phyloP scores from a whole-genome alignment of 1,284 basidiomycete species.

The Athelia psychrophila region DNA sequence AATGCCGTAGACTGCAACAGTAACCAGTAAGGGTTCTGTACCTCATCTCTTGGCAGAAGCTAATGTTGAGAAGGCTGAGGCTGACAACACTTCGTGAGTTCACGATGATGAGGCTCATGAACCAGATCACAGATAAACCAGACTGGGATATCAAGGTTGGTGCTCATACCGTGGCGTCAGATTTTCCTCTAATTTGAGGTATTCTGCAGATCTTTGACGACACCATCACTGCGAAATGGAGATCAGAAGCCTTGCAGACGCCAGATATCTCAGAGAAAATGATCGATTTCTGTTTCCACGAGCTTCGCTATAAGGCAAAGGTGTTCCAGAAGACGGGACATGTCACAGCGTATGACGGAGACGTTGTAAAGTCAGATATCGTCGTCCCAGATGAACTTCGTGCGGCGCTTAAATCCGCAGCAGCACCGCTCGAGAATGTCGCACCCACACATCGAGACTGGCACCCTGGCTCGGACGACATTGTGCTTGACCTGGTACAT shows the following conservation, averaged over 20 bases:
- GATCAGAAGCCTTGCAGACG: neutral
- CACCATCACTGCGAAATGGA: neutral
- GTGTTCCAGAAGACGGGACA: neutral
- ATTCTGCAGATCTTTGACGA: neutral
- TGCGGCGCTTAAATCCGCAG: neutral
- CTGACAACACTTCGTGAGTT: neutral
- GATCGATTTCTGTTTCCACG: neutral
- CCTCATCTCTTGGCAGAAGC: no score
- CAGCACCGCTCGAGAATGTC: conserved; percentile 25
- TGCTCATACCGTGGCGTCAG: neutral
- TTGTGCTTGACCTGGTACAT: conserved; percentile 41
- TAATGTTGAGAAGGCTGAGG: conserved; percentile 14
- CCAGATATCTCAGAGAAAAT: neutral
- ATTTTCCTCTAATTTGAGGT: neutral
- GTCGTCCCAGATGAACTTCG: neutral
- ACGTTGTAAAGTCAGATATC: neutral
- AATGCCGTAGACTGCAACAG: no score
- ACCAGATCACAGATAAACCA: neutral
- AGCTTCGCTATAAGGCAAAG: neutral
- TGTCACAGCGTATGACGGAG: neutral
- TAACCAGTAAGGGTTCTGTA: no score
- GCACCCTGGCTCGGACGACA: conserved; percentile 6
- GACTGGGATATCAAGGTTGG: neutral
- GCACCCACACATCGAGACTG: conserved; percentile 4
- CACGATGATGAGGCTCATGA: neutral